Conservation (phyloP, 169 alveolate genomes). For the Eimeria mitis region DNA sequence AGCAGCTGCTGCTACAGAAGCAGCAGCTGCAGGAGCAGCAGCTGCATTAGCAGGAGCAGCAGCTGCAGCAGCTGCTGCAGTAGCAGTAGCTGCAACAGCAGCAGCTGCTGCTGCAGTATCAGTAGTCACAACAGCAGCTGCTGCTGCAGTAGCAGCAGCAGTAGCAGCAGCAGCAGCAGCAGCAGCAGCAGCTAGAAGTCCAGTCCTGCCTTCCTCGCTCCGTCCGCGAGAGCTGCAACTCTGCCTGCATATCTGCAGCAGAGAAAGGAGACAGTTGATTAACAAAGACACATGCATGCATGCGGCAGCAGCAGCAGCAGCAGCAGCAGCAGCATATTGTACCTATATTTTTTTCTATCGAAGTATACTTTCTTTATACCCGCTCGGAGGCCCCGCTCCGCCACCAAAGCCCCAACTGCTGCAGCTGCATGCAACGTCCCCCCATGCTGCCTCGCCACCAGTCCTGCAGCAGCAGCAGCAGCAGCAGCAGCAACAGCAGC, state of each 20-base stretch:
- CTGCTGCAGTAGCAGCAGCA: neutral
- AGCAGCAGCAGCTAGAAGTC: constrained; percentile 11
- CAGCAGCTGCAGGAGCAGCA: neutral
- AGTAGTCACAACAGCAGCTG: neutral
- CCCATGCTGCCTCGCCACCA: constrained; percentile 60
- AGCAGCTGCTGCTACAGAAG: neutral
- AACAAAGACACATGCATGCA: neutral
- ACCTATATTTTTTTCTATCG: constrained; percentile 41
- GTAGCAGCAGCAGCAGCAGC: neutral
- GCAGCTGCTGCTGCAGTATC: neutral
- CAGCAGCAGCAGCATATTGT: neutral
- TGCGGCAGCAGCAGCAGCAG: constrained; percentile 21
- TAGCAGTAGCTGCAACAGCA: neutral
- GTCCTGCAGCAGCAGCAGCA: constrained; percentile 57
- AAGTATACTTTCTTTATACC: constrained; percentile 31
- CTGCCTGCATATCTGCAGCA: constrained; percentile 47
- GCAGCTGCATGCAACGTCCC: constrained; percentile 68
- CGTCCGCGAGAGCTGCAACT: constrained; percentile 49
- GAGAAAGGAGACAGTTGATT: neutral
- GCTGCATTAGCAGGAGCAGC: neutral
- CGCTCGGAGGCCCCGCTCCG: constrained; percentile 18
- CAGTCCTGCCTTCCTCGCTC: constrained; percentile 44
- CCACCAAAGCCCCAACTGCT: constrained; percentile 67
- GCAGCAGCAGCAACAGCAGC: constrained; percentile 19
- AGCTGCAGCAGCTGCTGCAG: neutral